phyloP scores from a whole-genome alignment of 1,139 yeast genomes.

The Debaryomycetaceae sp. region DNA sequence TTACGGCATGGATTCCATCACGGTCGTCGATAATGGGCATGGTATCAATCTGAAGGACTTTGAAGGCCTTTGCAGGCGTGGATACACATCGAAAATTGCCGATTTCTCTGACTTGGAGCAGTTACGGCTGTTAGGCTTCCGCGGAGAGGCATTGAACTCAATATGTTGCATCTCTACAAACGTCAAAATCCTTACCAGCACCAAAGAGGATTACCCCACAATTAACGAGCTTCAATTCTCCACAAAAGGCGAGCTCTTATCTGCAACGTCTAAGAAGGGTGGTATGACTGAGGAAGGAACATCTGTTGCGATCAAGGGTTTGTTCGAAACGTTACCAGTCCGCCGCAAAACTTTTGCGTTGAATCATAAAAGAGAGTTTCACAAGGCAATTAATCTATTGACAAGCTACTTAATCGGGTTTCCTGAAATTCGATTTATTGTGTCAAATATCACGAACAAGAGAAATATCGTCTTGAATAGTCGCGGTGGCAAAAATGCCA shows the following conservation, averaged over 20 bases:
- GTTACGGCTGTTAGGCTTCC: conserved; percentile 58
- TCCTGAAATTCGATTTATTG: conserved; percentile 45
- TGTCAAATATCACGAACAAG: conserved; percentile 42
- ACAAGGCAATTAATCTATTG: conserved; percentile 48
- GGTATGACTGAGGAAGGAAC: conserved; percentile 41
- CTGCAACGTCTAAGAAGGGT: conserved; percentile 27
- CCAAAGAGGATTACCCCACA: conserved; percentile 38
- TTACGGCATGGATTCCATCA: conserved; percentile 67
- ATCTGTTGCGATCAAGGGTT: conserved; percentile 33
- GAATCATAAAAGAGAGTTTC: conserved; percentile 61
- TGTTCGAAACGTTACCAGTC: conserved; percentile 65
- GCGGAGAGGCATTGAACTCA: conserved; percentile 81
- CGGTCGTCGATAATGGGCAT: conserved; percentile 65
- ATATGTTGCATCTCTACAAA: conserved; percentile 49
- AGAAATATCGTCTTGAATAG: conserved; percentile 40
- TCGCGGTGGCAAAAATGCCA: conserved; percentile 29
- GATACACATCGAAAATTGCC: conserved; percentile 69
- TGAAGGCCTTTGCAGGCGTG: conserved; percentile 51
- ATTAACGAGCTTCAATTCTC: conserved; percentile 47
- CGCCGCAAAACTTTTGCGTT: conserved; percentile 60
- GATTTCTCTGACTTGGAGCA: conserved; percentile 44
- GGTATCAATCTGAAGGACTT: conserved; percentile 60
- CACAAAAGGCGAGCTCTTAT: conserved; percentile 36
- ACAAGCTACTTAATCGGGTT: conserved; percentile 62
- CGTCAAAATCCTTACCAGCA: conserved; percentile 45